Conservation (phyloP, 2,329 filamentous ascomycete species). For the Claviceps purpurea region DNA sequence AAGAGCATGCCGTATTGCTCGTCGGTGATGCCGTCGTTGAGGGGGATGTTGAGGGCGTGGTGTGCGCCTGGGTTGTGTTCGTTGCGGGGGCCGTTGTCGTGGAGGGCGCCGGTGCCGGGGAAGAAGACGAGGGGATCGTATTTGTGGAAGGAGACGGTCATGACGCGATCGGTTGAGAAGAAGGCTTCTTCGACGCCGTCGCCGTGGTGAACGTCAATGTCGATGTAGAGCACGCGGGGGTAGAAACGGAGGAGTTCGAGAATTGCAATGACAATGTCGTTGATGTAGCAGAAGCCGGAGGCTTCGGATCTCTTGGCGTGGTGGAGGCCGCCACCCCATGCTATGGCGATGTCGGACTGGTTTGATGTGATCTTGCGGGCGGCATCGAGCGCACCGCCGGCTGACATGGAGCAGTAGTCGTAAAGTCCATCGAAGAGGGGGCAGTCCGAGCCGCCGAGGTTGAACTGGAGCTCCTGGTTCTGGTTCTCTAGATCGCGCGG, state of each 20-base stretch:
- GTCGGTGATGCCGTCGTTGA: constrained; percentile 84
- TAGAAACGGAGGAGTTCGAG: constrained; percentile 73
- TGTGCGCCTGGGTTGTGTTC: constrained; percentile 79
- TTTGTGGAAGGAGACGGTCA: constrained; percentile 94
- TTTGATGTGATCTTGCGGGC: constrained; percentile 76
- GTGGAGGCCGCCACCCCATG: constrained; percentile 93
- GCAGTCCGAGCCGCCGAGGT: constrained; percentile 82
- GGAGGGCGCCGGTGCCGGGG: constrained; percentile 76
- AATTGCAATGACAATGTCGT: constrained; percentile 92
- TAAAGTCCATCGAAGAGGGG: constrained; percentile 93
- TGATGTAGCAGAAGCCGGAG: constrained; percentile 96
- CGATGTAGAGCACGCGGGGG: constrained; percentile 82
- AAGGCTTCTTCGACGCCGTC: constrained; percentile 88
- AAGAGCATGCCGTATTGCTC: constrained; percentile 80
- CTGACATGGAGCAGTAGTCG: constrained; percentile 89
- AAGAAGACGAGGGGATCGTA: constrained; percentile 79
- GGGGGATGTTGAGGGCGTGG: constrained; percentile 79
- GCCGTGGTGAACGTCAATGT: constrained; percentile 86
- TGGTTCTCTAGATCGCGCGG: constrained; percentile 52
- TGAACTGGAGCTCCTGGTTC: constrained; percentile 58
- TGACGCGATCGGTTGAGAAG: constrained; percentile 76
- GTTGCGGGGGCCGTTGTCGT: constrained; percentile 71
- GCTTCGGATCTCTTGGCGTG: constrained; percentile 92
- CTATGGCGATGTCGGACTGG: constrained; percentile 90
- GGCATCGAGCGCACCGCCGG: constrained; percentile 80